phyloP scores from a whole-genome alignment of 2,329 filamentous ascomycete genomes.

The Pezicula radicicola region DNA sequence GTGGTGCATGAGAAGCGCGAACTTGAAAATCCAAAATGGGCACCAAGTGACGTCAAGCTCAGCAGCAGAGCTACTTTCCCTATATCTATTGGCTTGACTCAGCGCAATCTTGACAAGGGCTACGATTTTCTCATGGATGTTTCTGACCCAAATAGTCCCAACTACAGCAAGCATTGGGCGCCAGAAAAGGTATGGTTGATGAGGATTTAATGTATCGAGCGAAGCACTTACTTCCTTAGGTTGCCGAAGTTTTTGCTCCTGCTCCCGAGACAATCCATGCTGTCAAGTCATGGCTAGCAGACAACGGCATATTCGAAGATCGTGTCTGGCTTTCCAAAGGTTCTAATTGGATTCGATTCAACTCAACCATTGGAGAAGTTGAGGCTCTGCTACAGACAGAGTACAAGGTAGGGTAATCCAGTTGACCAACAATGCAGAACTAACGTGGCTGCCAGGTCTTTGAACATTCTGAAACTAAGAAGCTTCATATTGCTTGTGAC shows the following conservation, averaged over 20 bases:
- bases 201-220: no score
- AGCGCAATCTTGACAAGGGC: conserved; percentile 40
- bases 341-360: conserved; percentile 25
- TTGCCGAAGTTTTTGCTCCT: conserved; percentile 40
- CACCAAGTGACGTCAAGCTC: conserved; percentile 9
- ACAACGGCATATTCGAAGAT: conserved; percentile 44
- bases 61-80: conserved; percentile 14
- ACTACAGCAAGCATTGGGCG: conserved; percentile 42
- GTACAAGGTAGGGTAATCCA: conserved; percentile 36
- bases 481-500: conserved; percentile 28
- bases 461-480: conserved; percentile 43
- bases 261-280: conserved; percentile 41
- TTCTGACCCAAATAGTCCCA: conserved; percentile 37
- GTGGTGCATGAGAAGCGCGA: conserved; percentile 19
- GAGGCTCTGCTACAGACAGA: conserved; percentile 51
- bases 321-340: conserved; percentile 43
- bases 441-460: no score
- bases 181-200: conserved; percentile 23
- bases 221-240: conserved; percentile 24
- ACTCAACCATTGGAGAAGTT: conserved; percentile 33
- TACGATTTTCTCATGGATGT: conserved; percentile 40
- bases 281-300: conserved; percentile 50
- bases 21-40: conserved; percentile 10
- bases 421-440: no score
- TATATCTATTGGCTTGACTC: conserved; percentile 36